Evolutionary conservation across 306 rosid species (phyloP).

Genomic region (Adenanthera pavonina): DNA sequence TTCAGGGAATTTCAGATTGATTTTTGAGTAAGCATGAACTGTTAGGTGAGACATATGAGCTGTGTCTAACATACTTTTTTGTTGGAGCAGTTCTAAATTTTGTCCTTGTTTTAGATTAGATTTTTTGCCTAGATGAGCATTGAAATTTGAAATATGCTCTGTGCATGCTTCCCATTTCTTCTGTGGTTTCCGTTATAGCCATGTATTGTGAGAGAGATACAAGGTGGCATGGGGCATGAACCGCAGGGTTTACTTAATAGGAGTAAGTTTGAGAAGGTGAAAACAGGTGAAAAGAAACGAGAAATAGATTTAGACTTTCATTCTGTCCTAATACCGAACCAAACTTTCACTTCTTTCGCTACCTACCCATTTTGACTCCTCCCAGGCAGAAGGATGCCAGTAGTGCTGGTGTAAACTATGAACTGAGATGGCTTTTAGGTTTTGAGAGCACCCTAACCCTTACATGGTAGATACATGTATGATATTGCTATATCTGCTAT

Average conservation of each 20-base stretch:
- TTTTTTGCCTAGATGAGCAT: slow-evolving; percentile 8
- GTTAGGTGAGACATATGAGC: neutral
- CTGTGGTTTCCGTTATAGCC: slow-evolving; percentile 18
- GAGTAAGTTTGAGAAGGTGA: slow-evolving; percentile 10
- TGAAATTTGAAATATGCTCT: neutral
- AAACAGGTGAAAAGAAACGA: neutral
- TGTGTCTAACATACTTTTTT: neutral
- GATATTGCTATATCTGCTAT: slow-evolving; percentile 61
- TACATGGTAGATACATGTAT: slow-evolving; percentile 66
- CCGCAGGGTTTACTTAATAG: slow-evolving; percentile 5
- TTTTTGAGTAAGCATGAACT: slow-evolving; percentile 2
- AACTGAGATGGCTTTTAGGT: slow-evolving; percentile 48
- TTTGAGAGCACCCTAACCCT: slow-evolving; percentile 28
- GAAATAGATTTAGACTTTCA: neutral
- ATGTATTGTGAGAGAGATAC: neutral
- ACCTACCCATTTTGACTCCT: neutral
- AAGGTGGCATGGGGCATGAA: neutral
- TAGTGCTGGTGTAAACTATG: slow-evolving; percentile 39
- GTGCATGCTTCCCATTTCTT: slow-evolving; percentile 27
- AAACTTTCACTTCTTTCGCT: slow-evolving; percentile 13
- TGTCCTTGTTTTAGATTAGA: neutral
- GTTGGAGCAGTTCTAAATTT: neutral
- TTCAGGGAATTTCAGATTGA: slow-evolving; percentile 69
- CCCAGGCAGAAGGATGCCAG: slow-evolving; percentile 52
- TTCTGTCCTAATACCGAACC: slow-evolving; percentile 4